Percentiles rank a stretch among this genome's conserved stretches.
phyloP scores from a whole-genome alignment of 2,329 filamentous ascomycete species.

The Tolypocladium cylindrosporum region DNA sequence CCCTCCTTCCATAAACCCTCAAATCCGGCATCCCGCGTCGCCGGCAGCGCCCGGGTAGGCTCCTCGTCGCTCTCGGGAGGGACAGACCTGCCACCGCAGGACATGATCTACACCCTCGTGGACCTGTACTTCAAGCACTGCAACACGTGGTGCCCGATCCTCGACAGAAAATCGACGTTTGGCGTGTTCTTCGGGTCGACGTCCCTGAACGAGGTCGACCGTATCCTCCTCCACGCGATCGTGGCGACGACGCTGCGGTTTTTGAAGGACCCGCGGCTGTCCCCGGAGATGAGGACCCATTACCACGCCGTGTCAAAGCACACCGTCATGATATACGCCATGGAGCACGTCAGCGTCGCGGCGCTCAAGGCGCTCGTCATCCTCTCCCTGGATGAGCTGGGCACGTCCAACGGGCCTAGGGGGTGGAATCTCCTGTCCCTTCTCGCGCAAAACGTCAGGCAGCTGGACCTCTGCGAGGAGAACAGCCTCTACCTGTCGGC shows the following conservation, averaged over 20 bases:
- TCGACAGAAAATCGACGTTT: constrained; percentile 32
- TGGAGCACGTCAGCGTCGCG: constrained; percentile 29
- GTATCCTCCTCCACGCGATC: constrained; percentile 32
- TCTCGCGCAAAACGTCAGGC: constrained; percentile 26
- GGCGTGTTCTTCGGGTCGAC: constrained; percentile 29
- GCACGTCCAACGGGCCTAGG: constrained; percentile 30
- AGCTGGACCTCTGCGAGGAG: constrained; percentile 29
- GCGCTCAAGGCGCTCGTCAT: constrained; percentile 30
- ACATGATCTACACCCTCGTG: constrained; percentile 48
- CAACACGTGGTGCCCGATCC: constrained; percentile 46
- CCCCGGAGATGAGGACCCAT: constrained; percentile 25
- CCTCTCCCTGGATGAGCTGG: constrained; percentile 29
- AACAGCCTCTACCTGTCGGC: constrained; percentile 25
- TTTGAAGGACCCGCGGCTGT: constrained; percentile 26
- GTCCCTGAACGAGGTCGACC: constrained; percentile 26
- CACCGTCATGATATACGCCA: constrained; percentile 29
- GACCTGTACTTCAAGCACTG: constrained; percentile 56
- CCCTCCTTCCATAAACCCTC: neutral
- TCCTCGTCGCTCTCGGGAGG: constrained; percentile 24
- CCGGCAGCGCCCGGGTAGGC: constrained; percentile 9
- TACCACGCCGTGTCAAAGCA: constrained; percentile 28
- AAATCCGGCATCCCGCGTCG: neutral
- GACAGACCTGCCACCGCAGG: constrained; percentile 46
- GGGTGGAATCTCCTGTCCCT: constrained; percentile 31
- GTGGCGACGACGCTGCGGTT: constrained; percentile 32